Conservation (phyloP, 108 stramenopile species). For the Poteriospumella lacustris region DNA sequence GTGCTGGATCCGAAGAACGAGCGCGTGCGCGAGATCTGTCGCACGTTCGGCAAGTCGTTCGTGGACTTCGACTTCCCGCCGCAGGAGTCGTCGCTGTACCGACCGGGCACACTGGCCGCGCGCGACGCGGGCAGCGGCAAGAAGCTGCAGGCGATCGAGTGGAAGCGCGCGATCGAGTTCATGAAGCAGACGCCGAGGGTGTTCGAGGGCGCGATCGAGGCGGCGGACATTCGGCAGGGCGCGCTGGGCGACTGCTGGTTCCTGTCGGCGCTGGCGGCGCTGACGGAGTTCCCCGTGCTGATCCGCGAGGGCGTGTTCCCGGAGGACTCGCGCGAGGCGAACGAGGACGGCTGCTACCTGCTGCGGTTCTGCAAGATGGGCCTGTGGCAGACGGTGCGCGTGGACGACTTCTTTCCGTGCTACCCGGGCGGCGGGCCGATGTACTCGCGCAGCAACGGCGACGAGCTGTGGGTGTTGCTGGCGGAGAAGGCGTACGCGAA, state of each 20-base stretch:
- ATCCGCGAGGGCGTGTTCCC: slow-evolving; percentile 23
- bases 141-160: background rate
- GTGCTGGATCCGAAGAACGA: background rate
- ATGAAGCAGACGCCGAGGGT: background rate
- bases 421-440: slow-evolving; percentile 18
- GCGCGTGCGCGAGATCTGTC: background rate
- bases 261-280: slow-evolving; percentile 27
- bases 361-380: slow-evolving; percentile 45
- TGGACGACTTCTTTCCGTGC: slow-evolving; percentile 47
- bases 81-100: background rate
- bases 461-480: slow-evolving; percentile 49
- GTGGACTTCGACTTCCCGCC: background rate
- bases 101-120: background rate
- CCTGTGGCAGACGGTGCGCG: slow-evolving; percentile 36
- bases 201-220: background rate
- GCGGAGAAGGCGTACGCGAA: slow-evolving; percentile 52
- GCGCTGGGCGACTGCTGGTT: slow-evolving; percentile 33
- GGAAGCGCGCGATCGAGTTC: slow-evolving; percentile 15
- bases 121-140: background rate
- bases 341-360: slow-evolving; percentile 37
- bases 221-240: slow-evolving; percentile 24
- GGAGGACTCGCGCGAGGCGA: background rate
- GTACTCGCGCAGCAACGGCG: background rate
- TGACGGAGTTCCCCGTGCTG: slow-evolving; percentile 23
- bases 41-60: background rate